Evolutionary conservation across 179 eudicot genomes (phyloP).

Genomic region (Heliamphora ciliata): DNA sequence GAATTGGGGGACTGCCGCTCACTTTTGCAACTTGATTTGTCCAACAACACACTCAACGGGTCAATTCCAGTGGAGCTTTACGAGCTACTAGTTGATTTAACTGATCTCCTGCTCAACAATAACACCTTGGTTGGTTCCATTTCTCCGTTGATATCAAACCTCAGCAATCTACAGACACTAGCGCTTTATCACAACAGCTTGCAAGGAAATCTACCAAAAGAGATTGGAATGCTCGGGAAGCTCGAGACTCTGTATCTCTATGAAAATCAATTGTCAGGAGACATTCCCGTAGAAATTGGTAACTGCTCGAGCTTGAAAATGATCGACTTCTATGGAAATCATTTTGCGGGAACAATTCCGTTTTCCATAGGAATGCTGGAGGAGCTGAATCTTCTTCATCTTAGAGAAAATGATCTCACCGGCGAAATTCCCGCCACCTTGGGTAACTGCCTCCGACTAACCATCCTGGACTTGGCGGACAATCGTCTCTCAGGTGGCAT

Average conservation of each 20-base stretch:
- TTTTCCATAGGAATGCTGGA: slow-evolving; percentile 50
- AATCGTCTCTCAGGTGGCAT: slow-evolving; percentile 64
- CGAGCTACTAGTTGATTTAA: slow-evolving; percentile 45
- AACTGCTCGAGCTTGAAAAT: slow-evolving; percentile 84
- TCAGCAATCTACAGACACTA: slow-evolving; percentile 59
- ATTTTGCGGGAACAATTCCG: slow-evolving; percentile 58
- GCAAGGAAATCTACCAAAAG: slow-evolving; percentile 59
- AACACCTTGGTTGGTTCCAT: slow-evolving; percentile 66
- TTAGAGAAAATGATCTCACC: slow-evolving; percentile 66
- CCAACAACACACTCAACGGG: slow-evolving; percentile 74
- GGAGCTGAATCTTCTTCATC: slow-evolving; percentile 57
- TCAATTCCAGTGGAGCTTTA: slow-evolving; percentile 61
- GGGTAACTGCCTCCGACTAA: slow-evolving; percentile 62
- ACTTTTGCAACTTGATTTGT: slow-evolving; percentile 69
- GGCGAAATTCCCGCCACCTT: slow-evolving; percentile 70
- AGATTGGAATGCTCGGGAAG: slow-evolving; percentile 57
- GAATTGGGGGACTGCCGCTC: slow-evolving; percentile 48
- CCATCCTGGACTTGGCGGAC: slow-evolving; percentile 76
- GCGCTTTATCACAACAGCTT: slow-evolving; percentile 60
- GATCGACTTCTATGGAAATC: slow-evolving; percentile 88
- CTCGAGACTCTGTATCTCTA: slow-evolving; percentile 61
- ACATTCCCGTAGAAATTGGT: slow-evolving; percentile 72
- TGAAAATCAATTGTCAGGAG: slow-evolving; percentile 74
- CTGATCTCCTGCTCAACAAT: slow-evolving; percentile 71
- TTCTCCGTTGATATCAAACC: slow-evolving; percentile 52